These are phyloP conservation scores for Anthracocystis walkeri DNA, from an alignment of 1,284 basidiomycete genomes.

Conservation along the genomic window DNA sequence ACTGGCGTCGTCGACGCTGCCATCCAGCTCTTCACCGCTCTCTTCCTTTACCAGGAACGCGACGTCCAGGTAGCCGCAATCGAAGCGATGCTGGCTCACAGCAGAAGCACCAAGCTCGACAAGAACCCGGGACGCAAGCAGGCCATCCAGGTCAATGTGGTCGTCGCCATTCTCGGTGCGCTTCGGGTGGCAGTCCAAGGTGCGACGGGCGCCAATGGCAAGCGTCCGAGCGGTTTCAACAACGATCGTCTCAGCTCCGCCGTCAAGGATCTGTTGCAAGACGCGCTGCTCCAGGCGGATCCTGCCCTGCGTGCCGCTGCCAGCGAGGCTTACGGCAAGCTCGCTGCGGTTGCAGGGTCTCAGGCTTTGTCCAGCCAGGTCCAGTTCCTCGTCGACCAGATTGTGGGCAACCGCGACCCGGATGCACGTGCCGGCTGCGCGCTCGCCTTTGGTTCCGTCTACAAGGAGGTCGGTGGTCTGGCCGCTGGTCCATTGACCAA, in stretches of 20 bases:
- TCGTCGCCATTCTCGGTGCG: slow-evolving; percentile 82
- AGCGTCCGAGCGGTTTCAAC: slow-evolving; percentile 62
- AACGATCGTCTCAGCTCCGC: slow-evolving; percentile 78
- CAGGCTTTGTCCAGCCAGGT: slow-evolving; percentile 87
- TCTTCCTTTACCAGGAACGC: slow-evolving; percentile 81
- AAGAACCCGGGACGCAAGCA: slow-evolving; percentile 88
- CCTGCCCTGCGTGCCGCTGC: slow-evolving; percentile 80
- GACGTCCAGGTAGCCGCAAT: slow-evolving; percentile 78
- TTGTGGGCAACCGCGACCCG: slow-evolving; percentile 95
- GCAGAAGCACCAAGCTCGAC: slow-evolving; percentile 83
- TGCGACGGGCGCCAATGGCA: slow-evolving; percentile 41
- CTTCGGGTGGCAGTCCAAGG: slow-evolving; percentile 72
- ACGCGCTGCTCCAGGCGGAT: slow-evolving; percentile 85
- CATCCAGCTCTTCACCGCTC: slow-evolving; percentile 83
- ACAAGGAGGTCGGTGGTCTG: slow-evolving; percentile 89
- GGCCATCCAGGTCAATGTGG: slow-evolving; percentile 85
- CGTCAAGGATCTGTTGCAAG: slow-evolving; percentile 83
- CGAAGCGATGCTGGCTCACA: slow-evolving; percentile 75
- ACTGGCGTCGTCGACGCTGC: slow-evolving; percentile 90
- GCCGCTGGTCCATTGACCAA: slow-evolving; percentile 93
- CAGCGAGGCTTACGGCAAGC: slow-evolving; percentile 90
- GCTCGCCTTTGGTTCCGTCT: slow-evolving; percentile 91
- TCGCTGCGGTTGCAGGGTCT: slow-evolving; percentile 86
- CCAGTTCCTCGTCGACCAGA: slow-evolving; percentile 91
- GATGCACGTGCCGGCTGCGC: slow-evolving; percentile 93